Evolutionary conservation across 2,329 filamentous ascomycete genomes (phyloP), one percentile per base, ranked within the genome.

Genomic region (Madurella mycetomatis): DNA sequence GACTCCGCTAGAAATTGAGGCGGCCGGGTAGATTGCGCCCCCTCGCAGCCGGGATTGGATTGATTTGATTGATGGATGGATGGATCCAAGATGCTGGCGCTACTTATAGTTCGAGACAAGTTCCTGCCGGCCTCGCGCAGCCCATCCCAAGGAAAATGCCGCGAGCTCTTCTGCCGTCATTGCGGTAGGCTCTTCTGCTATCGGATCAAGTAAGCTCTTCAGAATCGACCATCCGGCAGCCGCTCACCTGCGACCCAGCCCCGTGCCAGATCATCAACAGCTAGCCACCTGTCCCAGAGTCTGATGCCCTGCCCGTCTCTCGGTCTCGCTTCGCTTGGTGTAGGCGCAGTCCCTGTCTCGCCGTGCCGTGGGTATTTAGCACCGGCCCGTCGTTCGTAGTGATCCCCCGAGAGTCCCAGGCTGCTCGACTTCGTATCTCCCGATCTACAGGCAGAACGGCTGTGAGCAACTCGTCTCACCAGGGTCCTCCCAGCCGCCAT

Each of bases 11-110:
- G 50, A 55, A 49, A 37, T 49, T 49, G 47, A 50, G 32, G 50
- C 53, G 57, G 51, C 47, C 55, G 54, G 54, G 53, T 61, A 60
- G 57, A 60, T 60, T 61, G 51, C 52, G 25, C 44, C 13, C 31
- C 7, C 34, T 37, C 13, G 34, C 34, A 5, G 9, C 13, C 9
- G 11, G 9, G 34, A 4, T 37, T 34, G 4, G 34, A 11, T 15
- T 15, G 13, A 11, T 15, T 37, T 4, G 9, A 37, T 15, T 37
- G 34, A 25, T 25, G 25, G 25, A 25, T 25, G 25, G 25, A 25
- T 25, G 25, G 4, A 25, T 7, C 4, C 25, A 7, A 25, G 25
- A 25, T 25, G 25, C 25, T 25, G 4, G 25, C 25, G 25, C 25
- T 25, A 25, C 25, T 25, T 25, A 25, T 25, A 25, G 7, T 7